phyloP scores from a whole-genome alignment of 2,329 filamentous ascomycete species.

The Cercospora beticola region DNA sequence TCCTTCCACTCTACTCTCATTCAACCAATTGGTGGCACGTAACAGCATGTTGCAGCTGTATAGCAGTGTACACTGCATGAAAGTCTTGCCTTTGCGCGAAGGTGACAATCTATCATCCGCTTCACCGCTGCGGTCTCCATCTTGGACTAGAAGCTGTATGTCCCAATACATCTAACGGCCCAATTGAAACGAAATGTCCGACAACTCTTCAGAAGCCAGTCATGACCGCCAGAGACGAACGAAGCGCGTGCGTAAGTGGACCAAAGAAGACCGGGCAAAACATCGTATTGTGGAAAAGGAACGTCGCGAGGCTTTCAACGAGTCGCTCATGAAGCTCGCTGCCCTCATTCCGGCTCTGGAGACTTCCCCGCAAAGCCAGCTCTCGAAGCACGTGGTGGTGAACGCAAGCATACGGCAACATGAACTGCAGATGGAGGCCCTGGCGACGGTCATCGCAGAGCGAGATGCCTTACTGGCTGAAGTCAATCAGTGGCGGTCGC shows the following conservation, averaged over 20 bases:
- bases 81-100: not conserved
- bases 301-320: conserved; percentile 22
- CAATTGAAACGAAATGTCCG: not conserved
- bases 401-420: conserved; percentile 18
- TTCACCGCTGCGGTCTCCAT: not conserved
- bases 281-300: conserved; percentile 22
- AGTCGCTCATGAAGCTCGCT: conserved; percentile 18
- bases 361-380: conserved; percentile 18
- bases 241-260: conserved; percentile 13
- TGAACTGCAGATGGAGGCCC: conserved; percentile 6
- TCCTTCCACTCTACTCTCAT: not conserved
- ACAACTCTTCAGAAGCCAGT: not conserved
- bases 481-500: not conserved
- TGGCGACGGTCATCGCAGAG: conserved; percentile 7
- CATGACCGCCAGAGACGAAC: not conserved
- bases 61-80: not conserved
- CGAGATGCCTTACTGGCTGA: conserved; percentile 2
- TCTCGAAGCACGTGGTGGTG: conserved; percentile 24
- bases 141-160: not conserved
- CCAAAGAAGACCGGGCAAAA: conserved; percentile 13
- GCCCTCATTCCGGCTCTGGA: conserved; percentile 17
- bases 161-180: not conserved
- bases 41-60: not conserved
- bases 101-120: not conserved
- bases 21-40: not conserved